Percentiles rank a stretch among this genome's conserved stretches.
These are phyloP conservation scores for Didymella pomorum DNA, from an alignment of 2,329 filamentous ascomycete species.

Conservation along the genomic window DNA sequence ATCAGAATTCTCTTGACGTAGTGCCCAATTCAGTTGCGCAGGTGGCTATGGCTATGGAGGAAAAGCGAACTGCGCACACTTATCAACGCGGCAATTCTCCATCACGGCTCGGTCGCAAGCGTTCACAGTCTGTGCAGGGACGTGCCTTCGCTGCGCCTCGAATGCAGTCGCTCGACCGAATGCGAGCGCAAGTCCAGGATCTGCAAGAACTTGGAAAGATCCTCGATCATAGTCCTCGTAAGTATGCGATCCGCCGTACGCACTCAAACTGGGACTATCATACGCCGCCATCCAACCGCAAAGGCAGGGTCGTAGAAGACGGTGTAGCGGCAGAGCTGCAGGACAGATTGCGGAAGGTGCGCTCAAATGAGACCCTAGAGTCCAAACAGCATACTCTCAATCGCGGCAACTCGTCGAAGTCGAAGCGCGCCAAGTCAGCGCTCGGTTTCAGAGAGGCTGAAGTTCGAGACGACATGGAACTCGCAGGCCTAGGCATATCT, in stretches of 20 bases:
- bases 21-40: constrained; percentile 64
- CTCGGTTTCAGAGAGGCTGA: constrained; percentile 50
- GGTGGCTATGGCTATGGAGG: constrained; percentile 63
- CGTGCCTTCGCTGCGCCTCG: constrained; percentile 62
- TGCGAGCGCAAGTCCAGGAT: constrained; percentile 53
- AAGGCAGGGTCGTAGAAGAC: constrained; percentile 42
- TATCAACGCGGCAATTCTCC: constrained; percentile 35
- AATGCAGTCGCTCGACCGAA: constrained; percentile 59
- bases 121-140: constrained; percentile 56
- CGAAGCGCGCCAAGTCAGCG: constrained; percentile 34
- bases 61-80: constrained; percentile 52
- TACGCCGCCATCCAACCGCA: constrained; percentile 47
- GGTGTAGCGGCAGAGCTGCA: constrained; percentile 43
- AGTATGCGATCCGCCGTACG: constrained; percentile 41
- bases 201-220: constrained; percentile 52
- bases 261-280: constrained; percentile 45
- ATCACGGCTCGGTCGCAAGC: constrained; percentile 42
- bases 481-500: constrained; percentile 35
- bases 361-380: constrained; percentile 44
- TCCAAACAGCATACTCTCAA: constrained; percentile 32
- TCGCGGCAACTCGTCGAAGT: constrained; percentile 32
- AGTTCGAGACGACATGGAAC: constrained; percentile 48
- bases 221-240: constrained; percentile 56
- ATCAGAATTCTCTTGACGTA: constrained; percentile 62
- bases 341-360: constrained; percentile 38